These are phyloP conservation scores for Fusarium sp. DNA, from an alignment of 2,329 filamentous ascomycete species.

Conservation along the genomic window DNA sequence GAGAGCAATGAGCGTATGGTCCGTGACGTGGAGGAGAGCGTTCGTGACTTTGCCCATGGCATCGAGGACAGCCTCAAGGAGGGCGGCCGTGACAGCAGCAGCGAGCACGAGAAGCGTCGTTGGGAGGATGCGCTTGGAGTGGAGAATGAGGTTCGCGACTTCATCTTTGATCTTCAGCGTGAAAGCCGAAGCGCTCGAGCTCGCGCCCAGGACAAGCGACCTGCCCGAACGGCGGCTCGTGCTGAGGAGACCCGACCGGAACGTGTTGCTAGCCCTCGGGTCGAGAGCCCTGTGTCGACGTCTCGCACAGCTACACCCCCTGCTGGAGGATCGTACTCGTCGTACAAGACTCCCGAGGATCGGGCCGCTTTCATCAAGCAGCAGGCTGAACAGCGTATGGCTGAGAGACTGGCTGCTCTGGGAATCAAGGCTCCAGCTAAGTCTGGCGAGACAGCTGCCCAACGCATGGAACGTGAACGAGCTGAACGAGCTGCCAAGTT, in stretches of 20 bases:
- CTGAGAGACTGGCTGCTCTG: constrained; percentile 91
- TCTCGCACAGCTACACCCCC: constrained; percentile 62
- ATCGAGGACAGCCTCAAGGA: constrained; percentile 91
- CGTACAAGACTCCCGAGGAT: constrained; percentile 92
- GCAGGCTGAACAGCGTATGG: constrained; percentile 96
- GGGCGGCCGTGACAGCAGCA: constrained; percentile 76
- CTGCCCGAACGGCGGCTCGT: constrained; percentile 55
- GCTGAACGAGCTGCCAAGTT: constrained; percentile 88
- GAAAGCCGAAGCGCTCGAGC: constrained; percentile 82
- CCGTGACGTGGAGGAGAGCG: constrained; percentile 94
- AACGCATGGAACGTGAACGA: constrained; percentile 88
- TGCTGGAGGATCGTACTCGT: constrained; percentile 75
- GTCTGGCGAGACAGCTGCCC: constrained; percentile 80
- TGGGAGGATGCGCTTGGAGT: constrained; percentile 98
- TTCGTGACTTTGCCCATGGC: constrained; percentile 84
- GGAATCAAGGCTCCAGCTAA: constrained; percentile 88
- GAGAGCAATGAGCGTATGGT: constrained; percentile 98
- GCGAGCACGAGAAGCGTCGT: constrained; percentile 88
- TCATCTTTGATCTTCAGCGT: constrained; percentile 95
- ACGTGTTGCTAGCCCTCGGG: constrained; percentile 55
- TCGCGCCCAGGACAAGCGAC: constrained; percentile 66
- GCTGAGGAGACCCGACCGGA: constrained; percentile 58
- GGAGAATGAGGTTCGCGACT: constrained; percentile 95
- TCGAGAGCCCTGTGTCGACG: constrained; percentile 65
- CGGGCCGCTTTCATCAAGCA: constrained; percentile 96